Conservation (phyloP, 108 stramenopile genomes). For the Aurantiochytrium sp. region DNA sequence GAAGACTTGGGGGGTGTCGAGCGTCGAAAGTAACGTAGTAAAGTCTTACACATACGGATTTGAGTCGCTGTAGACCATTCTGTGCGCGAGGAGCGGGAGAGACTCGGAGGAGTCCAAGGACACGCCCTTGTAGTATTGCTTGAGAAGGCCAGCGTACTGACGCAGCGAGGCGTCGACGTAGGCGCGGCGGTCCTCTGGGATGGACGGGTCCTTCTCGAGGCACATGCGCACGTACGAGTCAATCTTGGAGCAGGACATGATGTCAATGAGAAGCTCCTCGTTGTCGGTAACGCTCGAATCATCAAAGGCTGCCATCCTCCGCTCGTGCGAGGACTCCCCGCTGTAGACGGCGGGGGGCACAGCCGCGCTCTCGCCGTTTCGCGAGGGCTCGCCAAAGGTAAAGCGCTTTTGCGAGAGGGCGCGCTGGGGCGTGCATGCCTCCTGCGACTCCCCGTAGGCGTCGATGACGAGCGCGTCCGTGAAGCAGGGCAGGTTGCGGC, state of each 20-base stretch:
- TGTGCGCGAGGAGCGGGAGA: neutral
- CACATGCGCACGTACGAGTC: slow-evolving; percentile 27
- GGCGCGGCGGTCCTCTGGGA: neutral
- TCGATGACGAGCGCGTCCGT: slow-evolving; percentile 6
- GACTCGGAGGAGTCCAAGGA: neutral
- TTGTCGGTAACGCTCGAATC: neutral
- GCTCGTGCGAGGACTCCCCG: neutral
- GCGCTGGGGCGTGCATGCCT: neutral
- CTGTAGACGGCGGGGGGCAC: neutral
- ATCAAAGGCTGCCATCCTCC: slow-evolving; percentile 18
- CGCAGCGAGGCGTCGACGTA: neutral
- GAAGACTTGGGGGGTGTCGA: too few relatives aligned
- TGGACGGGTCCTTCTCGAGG: slow-evolving; percentile 23
- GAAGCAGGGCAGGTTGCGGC: slow-evolving; percentile 7
- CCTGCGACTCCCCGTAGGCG: neutral
- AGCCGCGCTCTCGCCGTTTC: neutral
- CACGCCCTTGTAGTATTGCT: slow-evolving; percentile 18
- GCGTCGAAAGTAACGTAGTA: too few relatives aligned
- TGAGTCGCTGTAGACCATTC: slow-evolving; percentile 9
- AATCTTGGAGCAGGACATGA: slow-evolving; percentile 12
- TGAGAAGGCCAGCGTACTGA: neutral
- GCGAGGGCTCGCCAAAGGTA: neutral
- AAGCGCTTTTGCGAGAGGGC: neutral
- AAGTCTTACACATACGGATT: neutral
- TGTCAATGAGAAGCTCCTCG: neutral